Percentiles rank a stretch among this genome's conserved stretches.
phyloP scores from a whole-genome alignment of 257 asterid genomes.

The Apocynum venetum region DNA sequence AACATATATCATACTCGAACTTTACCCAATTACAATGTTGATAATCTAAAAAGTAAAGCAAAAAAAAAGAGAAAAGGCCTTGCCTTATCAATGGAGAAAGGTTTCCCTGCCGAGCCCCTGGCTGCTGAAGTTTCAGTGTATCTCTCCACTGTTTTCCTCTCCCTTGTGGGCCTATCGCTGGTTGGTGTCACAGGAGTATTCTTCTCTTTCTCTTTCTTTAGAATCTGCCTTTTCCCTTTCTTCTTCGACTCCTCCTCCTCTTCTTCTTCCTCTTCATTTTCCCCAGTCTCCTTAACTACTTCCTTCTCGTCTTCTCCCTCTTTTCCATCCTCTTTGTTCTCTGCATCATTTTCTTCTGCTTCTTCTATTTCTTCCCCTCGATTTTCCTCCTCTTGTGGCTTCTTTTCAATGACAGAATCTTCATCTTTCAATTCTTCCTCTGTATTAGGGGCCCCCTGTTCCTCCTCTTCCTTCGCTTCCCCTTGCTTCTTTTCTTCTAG shows the following conservation, averaged over 20 bases:
- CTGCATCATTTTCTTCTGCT: slow-evolving; percentile 2
- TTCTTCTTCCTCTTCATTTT: not conserved
- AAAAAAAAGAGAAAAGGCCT: not conserved
- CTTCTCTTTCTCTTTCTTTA: slow-evolving; percentile 7
- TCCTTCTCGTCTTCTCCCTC: slow-evolving; percentile 13
- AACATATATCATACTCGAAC: not conserved
- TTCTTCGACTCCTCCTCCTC: not conserved
- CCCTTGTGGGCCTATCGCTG: slow-evolving; percentile 69
- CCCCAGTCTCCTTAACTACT: slow-evolving; percentile 4
- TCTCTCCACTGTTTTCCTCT: slow-evolving; percentile 80
- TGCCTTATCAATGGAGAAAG: slow-evolving; percentile 74
- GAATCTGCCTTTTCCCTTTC: slow-evolving; percentile 7
- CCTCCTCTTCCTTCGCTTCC: slow-evolving; percentile 5
- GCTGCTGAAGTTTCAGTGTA: slow-evolving; percentile 44
- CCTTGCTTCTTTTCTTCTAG: slow-evolving; percentile 27
- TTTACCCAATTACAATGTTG: not conserved
- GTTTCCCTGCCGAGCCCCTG: slow-evolving; percentile 38
- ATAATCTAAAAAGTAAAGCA: not conserved
- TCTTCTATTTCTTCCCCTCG: not conserved
- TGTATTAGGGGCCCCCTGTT: not conserved
- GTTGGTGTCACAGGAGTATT: slow-evolving; percentile 38
- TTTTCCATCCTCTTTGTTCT: slow-evolving; percentile 7
- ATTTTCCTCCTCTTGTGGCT: not conserved
- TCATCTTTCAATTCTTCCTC: slow-evolving; percentile 4
- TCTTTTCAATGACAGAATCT: not conserved